Evolutionary conservation across 495 filamentous ascomycete species (phyloP).

Genomic region (Patellaria atrata): DNA sequence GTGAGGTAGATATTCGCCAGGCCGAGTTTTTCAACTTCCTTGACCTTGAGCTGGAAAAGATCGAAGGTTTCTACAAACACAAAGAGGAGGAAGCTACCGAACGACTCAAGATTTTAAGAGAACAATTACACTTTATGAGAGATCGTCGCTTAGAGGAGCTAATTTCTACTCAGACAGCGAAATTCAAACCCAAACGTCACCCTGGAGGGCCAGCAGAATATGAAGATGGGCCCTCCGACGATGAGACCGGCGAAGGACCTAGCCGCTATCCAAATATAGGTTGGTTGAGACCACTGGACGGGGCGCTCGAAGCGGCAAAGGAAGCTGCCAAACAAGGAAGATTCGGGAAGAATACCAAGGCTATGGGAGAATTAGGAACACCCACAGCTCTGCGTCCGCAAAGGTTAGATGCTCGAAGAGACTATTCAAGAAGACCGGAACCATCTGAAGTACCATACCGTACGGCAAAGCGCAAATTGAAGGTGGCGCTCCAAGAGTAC

Average conservation of each 20-base stretch:
- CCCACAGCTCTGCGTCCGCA: constrained; percentile 24
- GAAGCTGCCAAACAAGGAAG: constrained; percentile 26
- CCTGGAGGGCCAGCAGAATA: constrained; percentile 6
- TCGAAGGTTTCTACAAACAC: constrained; percentile 67
- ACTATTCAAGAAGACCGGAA: constrained; percentile 26
- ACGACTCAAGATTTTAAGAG: constrained; percentile 52
- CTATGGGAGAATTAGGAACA: constrained; percentile 38
- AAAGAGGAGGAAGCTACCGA: constrained; percentile 69
- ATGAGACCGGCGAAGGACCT: constrained; percentile 1
- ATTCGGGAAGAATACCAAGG: constrained; percentile 44
- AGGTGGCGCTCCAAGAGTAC: constrained; percentile 77
- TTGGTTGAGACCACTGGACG: constrained; percentile 21
- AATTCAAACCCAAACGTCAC: constrained; percentile 20
- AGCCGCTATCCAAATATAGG: constrained; percentile 4
- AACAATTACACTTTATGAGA: constrained; percentile 79
- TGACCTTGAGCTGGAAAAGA: constrained; percentile 66
- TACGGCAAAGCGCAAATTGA: constrained; percentile 78
- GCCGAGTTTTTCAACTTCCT: constrained; percentile 69
- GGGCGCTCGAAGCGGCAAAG: constrained; percentile 24
- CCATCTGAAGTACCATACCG: constrained; percentile 53
- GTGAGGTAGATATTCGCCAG: constrained; percentile 45
- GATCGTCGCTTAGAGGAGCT: constrained; percentile 63
- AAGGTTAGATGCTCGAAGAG: constrained; percentile 16
- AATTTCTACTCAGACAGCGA: constrained; percentile 25
- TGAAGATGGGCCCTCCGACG: constrained; percentile 2